Percentiles rank a stretch among this genome's conserved stretches.
Conservation (phyloP, 805 yeast genomes). For the Yarrowia sp. region DNA sequence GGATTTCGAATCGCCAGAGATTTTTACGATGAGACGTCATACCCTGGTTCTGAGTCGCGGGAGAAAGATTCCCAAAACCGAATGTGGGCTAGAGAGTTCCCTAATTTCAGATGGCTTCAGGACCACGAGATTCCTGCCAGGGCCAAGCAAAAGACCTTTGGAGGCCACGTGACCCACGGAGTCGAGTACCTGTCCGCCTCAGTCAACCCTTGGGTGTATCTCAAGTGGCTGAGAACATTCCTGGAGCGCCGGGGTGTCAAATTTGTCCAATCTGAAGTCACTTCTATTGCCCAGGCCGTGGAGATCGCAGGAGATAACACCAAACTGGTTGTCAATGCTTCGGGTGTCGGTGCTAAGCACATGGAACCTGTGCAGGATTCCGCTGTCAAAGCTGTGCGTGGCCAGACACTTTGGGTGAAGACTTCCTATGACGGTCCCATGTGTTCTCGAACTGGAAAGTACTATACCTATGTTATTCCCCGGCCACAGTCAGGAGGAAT, state of each 20-base stretch:
- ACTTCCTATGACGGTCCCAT: slow-evolving; percentile 29
- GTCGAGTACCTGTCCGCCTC: slow-evolving; percentile 29
- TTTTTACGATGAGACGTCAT: slow-evolving; percentile 26
- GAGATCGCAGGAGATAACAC: slow-evolving; percentile 8
- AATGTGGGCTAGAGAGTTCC: slow-evolving; percentile 26
- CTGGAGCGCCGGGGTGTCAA: slow-evolving; percentile 28
- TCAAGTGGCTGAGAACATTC: slow-evolving; percentile 28
- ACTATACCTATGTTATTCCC: slow-evolving; percentile 30
- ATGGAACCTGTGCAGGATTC: slow-evolving; percentile 27
- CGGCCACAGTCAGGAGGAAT: slow-evolving; percentile 29
- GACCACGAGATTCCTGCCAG: slow-evolving; percentile 24
- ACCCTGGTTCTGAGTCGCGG: slow-evolving; percentile 7
- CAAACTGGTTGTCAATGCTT: slow-evolving; percentile 28
- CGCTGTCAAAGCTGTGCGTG: slow-evolving; percentile 28
- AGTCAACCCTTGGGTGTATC: slow-evolving; percentile 30
- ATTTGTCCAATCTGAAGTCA: slow-evolving; percentile 27
- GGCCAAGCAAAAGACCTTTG: slow-evolving; percentile 9
- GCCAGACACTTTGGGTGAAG: slow-evolving; percentile 31
- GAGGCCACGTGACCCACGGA: slow-evolving; percentile 29
- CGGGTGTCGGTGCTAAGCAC: slow-evolving; percentile 29
- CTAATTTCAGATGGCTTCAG: slow-evolving; percentile 27
- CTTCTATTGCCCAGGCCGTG: not conserved
- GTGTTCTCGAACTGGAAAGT: slow-evolving; percentile 28
- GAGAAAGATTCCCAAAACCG: slow-evolving; percentile 25
- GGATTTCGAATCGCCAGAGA: slow-evolving; percentile 27